A percentile compares a stretch with the other conserved stretches of the same genome.
Conservation (phyloP, 257 asterid genomes). For the Jacaranda mimosifolia region DNA sequence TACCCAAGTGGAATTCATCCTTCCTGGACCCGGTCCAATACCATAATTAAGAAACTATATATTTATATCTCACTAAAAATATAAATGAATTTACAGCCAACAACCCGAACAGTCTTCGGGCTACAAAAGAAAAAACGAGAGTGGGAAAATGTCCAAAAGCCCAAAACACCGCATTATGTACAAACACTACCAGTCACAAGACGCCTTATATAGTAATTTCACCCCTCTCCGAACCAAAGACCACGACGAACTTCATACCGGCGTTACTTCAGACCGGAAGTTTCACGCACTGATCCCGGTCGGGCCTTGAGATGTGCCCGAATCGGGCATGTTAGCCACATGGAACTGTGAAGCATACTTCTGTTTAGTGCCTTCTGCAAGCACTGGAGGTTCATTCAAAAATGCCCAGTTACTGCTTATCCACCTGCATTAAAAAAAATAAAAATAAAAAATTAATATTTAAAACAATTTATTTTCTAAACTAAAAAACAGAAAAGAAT, state of each 20-base stretch:
- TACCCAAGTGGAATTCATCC: too few species aligned
- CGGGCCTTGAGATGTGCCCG: slow-evolving; percentile 23
- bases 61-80: too few species aligned
- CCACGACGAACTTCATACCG: neutral
- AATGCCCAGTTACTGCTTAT: slow-evolving; percentile 78
- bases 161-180: slow-evolving; percentile 17
- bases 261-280: slow-evolving; percentile 20
- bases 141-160: neutral
- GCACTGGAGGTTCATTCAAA: slow-evolving; percentile 85
- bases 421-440: slow-evolving; percentile 64
- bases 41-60: too few species aligned
- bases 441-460: neutral
- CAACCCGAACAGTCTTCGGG: neutral
- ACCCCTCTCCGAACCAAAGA: neutral
- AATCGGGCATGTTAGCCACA: slow-evolving; percentile 44
- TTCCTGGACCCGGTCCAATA: too few species aligned
- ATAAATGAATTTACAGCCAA: neutral
- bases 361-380: slow-evolving; percentile 47
- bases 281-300: slow-evolving; percentile 48
- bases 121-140: neutral
- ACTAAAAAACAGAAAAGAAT: neutral
- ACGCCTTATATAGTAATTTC: slow-evolving; percentile 18
- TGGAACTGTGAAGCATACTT: slow-evolving; percentile 75
- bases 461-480: neutral
- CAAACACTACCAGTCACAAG: neutral